phyloP scores from a whole-genome alignment of 1,284 basidiomycete genomes.

The Singerocomus rubriflavus region DNA sequence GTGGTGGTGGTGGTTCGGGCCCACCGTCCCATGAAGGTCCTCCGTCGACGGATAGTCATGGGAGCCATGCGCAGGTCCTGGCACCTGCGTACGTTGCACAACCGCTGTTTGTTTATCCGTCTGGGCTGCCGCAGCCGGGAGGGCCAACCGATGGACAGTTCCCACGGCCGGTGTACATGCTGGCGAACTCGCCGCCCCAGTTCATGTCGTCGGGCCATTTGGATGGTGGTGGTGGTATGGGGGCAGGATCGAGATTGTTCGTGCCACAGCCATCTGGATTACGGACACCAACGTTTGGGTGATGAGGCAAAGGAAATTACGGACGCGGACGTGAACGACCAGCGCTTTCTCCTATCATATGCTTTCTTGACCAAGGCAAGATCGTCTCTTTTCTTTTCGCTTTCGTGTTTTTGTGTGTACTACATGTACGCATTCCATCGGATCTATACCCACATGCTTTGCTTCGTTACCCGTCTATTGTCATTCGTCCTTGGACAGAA shows the following conservation, averaged over 20 bases:
- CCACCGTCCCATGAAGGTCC: slow-evolving; percentile 32
- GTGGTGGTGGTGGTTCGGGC: slow-evolving; percentile 17
- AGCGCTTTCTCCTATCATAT: neutral
- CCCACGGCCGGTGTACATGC: slow-evolving; percentile 31
- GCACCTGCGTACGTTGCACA: slow-evolving; percentile 34
- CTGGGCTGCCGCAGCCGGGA: slow-evolving; percentile 31
- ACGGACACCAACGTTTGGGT: slow-evolving; percentile 27
- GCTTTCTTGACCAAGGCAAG: neutral
- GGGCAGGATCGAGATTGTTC: slow-evolving; percentile 19
- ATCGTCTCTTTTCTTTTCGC: neutral
- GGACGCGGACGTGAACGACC: neutral
- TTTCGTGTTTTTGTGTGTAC: neutral
- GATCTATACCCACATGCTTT: slow-evolving; percentile 2
- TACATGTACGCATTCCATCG: neutral
- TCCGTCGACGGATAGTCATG: slow-evolving; percentile 31
- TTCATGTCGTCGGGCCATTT: slow-evolving; percentile 22
- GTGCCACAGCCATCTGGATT: slow-evolving; percentile 29
- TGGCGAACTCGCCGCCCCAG: slow-evolving; percentile 27
- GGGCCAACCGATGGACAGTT: slow-evolving; percentile 22
- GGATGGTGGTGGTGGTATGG: slow-evolving; percentile 15
- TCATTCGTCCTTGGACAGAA: neutral
- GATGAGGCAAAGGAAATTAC: neutral
- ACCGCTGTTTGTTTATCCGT: slow-evolving; percentile 32
- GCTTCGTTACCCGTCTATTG: neutral
- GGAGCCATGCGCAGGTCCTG: slow-evolving; percentile 27